Evolutionary conservation across 768 basidiomycete species (phyloP).

Genomic region (Suillus decipiens): DNA sequence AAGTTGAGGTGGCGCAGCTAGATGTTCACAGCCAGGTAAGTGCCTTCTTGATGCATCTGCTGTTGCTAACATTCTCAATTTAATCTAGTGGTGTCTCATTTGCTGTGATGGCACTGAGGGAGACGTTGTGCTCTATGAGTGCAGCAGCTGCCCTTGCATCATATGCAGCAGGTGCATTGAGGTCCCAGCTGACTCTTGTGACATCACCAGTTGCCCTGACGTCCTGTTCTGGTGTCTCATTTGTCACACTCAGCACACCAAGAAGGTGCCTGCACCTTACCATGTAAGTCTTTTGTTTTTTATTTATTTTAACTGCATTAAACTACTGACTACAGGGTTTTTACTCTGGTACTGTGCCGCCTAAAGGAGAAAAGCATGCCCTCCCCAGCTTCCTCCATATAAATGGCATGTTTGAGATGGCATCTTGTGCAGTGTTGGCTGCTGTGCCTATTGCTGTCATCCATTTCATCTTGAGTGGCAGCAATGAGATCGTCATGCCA

Average conservation of each 20-base stretch:
- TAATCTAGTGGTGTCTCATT: not conserved
- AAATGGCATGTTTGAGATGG: not conserved
- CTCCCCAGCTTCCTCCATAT: not conserved
- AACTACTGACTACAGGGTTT: not conserved
- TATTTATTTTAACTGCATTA: not conserved
- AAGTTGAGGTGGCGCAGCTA: not conserved
- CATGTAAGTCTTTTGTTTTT: not conserved
- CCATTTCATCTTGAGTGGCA: not conserved
- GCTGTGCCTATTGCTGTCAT: not conserved
- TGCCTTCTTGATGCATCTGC: not conserved
- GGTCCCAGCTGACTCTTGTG: not conserved
- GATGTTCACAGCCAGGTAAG: not conserved
- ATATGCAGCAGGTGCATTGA: not conserved
- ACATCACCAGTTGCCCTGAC: not conserved
- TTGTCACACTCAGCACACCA: too few species aligned
- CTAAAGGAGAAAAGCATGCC: not conserved
- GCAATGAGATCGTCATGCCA: not conserved
- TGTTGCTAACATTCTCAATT: not conserved
- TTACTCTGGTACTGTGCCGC: not conserved
- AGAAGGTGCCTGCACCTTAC: too few species aligned
- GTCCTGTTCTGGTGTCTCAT: too few species aligned
- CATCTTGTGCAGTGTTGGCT: not conserved
- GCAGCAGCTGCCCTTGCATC: not conserved
- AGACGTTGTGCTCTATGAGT: not conserved
- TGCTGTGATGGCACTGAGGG: not conserved